Conservation (phyloP, 2,329 filamentous ascomycete species). For the Ceratocystis variospora region DNA sequence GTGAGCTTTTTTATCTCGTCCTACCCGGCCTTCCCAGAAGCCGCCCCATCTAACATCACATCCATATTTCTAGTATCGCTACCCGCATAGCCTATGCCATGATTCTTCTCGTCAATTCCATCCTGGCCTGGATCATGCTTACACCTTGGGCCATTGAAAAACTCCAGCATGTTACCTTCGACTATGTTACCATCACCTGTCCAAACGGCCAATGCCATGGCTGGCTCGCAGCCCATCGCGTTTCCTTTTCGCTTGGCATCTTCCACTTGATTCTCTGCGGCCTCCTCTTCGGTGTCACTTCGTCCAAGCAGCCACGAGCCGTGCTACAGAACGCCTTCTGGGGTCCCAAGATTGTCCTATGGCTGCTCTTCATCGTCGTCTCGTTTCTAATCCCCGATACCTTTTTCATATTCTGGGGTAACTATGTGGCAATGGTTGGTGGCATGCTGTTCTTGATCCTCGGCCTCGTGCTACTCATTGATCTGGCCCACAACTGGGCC, state of each 20-base stretch:
- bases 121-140: constrained; percentile 97
- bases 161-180: constrained; percentile 76
- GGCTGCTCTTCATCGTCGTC: constrained; percentile 73
- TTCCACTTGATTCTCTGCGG: constrained; percentile 82
- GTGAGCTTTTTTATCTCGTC: constrained; percentile 31
- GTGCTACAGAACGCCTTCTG: constrained; percentile 95
- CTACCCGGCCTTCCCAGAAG: background rate
- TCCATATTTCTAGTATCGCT: constrained; percentile 52
- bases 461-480: constrained; percentile 81
- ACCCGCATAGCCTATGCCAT: constrained; percentile 94
- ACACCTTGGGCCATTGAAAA: constrained; percentile 97
- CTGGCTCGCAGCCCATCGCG: constrained; percentile 90
- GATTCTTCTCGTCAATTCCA: constrained; percentile 90
- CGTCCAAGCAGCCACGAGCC: constrained; percentile 75
- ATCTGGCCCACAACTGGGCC: constrained; percentile 92
- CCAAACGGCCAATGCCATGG: constrained; percentile 83
- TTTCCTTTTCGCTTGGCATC: constrained; percentile 91
- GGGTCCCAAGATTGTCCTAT: constrained; percentile 88
- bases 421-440: constrained; percentile 76
- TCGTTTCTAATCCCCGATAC: constrained; percentile 91
- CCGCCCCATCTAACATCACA: constrained; percentile 19
- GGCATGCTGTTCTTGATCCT: constrained; percentile 90
- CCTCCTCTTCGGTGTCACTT: constrained; percentile 72
- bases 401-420: constrained; percentile 93
- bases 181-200: constrained; percentile 93